phyloP scores from a whole-genome alignment of 1,284 basidiomycete species.

The Naganishia albida region DNA sequence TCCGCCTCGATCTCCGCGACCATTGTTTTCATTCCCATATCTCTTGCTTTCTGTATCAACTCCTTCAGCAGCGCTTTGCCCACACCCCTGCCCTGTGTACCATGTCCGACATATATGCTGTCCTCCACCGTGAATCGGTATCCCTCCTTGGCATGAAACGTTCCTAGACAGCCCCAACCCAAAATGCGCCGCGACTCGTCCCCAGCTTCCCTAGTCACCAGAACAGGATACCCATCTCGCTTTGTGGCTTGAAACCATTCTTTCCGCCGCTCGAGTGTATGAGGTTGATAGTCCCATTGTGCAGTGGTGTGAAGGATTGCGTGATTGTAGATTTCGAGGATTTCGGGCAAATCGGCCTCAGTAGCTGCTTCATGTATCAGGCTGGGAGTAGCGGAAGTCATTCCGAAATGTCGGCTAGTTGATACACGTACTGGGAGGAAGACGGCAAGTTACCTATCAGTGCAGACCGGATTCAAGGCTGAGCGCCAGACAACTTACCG shows the following conservation, averaged over 20 bases:
- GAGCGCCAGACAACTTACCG: no score
- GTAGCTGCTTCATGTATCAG: slow-evolving; percentile 15
- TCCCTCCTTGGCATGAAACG: slow-evolving; percentile 28
- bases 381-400: neutral
- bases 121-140: slow-evolving; percentile 25
- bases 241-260: slow-evolving; percentile 18
- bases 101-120: slow-evolving; percentile 17
- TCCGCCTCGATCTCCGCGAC: slow-evolving; percentile 28
- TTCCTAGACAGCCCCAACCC: slow-evolving; percentile 23
- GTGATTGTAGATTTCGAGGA: slow-evolving; percentile 29
- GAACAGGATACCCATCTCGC: slow-evolving; percentile 14
- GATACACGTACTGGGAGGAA: no score
- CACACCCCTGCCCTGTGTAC: slow-evolving; percentile 4
- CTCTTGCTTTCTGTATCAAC: slow-evolving; percentile 19
- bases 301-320: slow-evolving; percentile 21
- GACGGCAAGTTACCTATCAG: no score
- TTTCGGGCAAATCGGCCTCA: slow-evolving; percentile 19
- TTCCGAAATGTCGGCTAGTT: no score
- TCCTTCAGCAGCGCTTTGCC: slow-evolving; percentile 17
- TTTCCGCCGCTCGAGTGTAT: slow-evolving; percentile 11
- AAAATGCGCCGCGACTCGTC: slow-evolving; percentile 10
- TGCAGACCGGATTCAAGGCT: no score
- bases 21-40: slow-evolving; percentile 30
- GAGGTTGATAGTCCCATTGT: slow-evolving; percentile 23
- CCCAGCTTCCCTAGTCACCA: slow-evolving; percentile 5